Conservation (phyloP, 1,284 basidiomycete genomes). For the Ganoderma boninense region DNA sequence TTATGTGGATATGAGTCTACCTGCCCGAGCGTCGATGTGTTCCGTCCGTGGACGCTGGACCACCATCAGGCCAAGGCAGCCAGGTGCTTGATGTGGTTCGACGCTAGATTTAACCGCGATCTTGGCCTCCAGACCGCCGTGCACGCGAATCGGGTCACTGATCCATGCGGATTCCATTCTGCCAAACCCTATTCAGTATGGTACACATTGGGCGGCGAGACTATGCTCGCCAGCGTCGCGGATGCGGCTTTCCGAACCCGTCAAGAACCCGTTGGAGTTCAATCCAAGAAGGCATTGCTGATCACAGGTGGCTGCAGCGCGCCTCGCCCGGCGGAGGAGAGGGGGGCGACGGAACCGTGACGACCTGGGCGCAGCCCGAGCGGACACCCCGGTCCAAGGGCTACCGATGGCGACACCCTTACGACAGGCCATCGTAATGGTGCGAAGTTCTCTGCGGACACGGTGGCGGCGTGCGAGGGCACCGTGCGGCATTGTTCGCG, state of each 20-base stretch:
- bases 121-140: not conserved
- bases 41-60: not conserved
- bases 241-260: not conserved
- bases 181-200: not conserved
- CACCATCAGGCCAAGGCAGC: not conserved
- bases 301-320: not conserved
- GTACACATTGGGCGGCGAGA: not conserved
- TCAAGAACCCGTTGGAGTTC: not conserved
- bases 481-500: not conserved
- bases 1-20: not conserved
- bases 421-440: not conserved
- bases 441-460: not conserved
- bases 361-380: not conserved
- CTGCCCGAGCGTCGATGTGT: not conserved
- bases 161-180: not conserved
- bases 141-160: not conserved
- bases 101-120: slow-evolving; percentile 1
- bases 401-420: not conserved
- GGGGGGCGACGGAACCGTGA: not conserved
- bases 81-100: not conserved
- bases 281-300: not conserved
- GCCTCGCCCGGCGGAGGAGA: slow-evolving; percentile 8
- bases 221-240: not conserved
- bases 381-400: not conserved
- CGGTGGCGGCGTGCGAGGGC: not conserved